Evolutionary conservation across 441 rosid genomes (phyloP).

Genomic region (Jatropha podagrica): DNA sequence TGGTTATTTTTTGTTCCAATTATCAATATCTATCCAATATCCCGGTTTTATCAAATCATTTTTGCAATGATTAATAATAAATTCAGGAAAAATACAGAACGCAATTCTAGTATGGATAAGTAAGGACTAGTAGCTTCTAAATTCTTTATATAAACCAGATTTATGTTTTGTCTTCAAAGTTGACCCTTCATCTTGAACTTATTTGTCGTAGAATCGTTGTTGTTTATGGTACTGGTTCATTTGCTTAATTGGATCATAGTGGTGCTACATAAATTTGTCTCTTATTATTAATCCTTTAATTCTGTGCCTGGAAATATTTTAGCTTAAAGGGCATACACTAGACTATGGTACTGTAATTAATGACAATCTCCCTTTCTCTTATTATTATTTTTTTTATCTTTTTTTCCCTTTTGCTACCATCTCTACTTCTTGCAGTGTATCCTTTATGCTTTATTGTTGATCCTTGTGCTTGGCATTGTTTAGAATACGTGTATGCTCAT

Average conservation of each 20-base stretch:
- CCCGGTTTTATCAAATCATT: slow-evolving; percentile 9
- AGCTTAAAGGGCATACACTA: slow-evolving; percentile 21
- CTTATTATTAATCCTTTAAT: slow-evolving; percentile 10
- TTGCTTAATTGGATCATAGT: slow-evolving; percentile 18
- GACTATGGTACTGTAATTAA: slow-evolving; percentile 18
- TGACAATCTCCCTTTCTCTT: neutral
- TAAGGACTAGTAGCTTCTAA: slow-evolving; percentile 11
- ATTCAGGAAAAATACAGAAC: neutral
- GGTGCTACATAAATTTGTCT: slow-evolving; percentile 11
- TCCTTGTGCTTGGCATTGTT: slow-evolving; percentile 11
- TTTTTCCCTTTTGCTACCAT: neutral
- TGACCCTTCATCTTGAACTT: slow-evolving; percentile 14
- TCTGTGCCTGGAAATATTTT: slow-evolving; percentile 18
- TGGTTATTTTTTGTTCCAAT: neutral
- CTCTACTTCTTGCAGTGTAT: neutral
- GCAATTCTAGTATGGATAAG: neutral
- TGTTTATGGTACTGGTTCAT: slow-evolving; percentile 20
- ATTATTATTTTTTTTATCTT: neutral
- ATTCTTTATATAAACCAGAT: neutral
- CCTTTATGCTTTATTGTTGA: neutral
- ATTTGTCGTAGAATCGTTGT: slow-evolving; percentile 6
- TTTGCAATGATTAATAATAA: neutral
- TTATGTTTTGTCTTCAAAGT: neutral
- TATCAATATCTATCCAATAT: neutral
- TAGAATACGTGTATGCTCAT: slow-evolving; percentile 10